Conservation (phyloP, 345 rosid genomes). For the Barbarea vulgaris region DNA sequence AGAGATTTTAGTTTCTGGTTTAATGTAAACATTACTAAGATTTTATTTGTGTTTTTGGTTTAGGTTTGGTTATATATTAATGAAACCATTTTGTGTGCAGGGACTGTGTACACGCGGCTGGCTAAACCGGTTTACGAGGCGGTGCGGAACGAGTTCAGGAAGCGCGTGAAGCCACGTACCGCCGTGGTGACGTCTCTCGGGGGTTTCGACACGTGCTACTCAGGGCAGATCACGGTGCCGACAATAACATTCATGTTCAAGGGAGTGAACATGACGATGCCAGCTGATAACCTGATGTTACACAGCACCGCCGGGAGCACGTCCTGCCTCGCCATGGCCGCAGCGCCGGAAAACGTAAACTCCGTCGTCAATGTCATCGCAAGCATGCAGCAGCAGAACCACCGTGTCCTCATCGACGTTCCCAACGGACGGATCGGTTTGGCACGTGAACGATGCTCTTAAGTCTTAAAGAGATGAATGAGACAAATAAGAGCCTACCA, state of each 20-base stretch:
- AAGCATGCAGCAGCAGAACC: conserved; percentile 95
- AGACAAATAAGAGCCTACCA: conserved; percentile 35
- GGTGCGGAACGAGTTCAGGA: conserved; percentile 75
- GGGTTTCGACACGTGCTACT: conserved; percentile 93
- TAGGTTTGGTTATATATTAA: background rate
- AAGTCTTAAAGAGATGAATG: background rate
- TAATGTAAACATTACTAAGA: background rate
- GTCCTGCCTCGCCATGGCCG: conserved; percentile 81
- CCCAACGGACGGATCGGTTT: conserved; percentile 83
- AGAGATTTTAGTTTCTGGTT: background rate
- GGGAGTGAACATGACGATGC: conserved; percentile 84
- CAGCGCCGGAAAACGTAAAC: conserved; percentile 77
- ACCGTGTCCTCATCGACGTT: conserved; percentile 70
- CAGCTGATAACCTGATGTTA: conserved; percentile 72
- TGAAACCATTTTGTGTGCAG: conserved; percentile 34
- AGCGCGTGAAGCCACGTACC: conserved; percentile 47
- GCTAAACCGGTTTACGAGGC: conserved; percentile 71
- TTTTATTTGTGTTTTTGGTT: background rate
- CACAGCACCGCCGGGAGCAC: conserved; percentile 81
- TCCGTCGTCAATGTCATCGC: conserved; percentile 90
- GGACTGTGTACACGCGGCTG: conserved; percentile 75
- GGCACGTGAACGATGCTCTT: conserved; percentile 78
- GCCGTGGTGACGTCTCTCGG: conserved; percentile 65
- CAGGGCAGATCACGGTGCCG: conserved; percentile 58
- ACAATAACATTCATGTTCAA: conserved; percentile 78